Evolutionary conservation across 805 yeast species (phyloP).

Genomic region (Lipomyces starkeyi): DNA sequence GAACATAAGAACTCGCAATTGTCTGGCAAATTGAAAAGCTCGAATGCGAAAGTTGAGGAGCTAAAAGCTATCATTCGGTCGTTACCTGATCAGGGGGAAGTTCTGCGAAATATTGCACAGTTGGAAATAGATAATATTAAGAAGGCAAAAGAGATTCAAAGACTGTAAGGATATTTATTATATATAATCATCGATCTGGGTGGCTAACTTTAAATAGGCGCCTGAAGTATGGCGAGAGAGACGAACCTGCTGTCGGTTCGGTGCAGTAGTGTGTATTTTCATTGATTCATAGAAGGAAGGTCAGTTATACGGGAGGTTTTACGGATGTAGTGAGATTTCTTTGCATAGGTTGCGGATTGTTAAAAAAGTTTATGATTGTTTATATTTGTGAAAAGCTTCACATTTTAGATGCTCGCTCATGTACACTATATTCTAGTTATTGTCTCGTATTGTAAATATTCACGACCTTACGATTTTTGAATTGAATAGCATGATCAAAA

Average conservation of each 20-base stretch:
- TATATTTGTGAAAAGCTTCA: not conserved
- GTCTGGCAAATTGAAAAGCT: slow-evolving; percentile 7
- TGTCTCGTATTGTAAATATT: not conserved
- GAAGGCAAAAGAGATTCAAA: slow-evolving; percentile 26
- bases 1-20: slow-evolving; percentile 9
- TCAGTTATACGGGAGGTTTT: not conserved
- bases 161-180: slow-evolving; percentile 8
- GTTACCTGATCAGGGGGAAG: slow-evolving; percentile 32
- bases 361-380: no score
- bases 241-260: not conserved
- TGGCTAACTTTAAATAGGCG: not conserved
- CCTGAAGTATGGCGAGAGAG: not conserved
- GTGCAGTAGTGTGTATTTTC: not conserved
- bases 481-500: not conserved
- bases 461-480: not conserved
- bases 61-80: slow-evolving; percentile 21
- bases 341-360: no score
- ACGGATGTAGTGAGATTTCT: not conserved
- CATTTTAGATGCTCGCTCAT: not conserved
- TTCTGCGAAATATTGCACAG: slow-evolving; percentile 17
- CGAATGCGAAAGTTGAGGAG: slow-evolving; percentile 22
- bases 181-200: not conserved
- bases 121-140: slow-evolving; percentile 22
- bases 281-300: not conserved
- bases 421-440: not conserved